Evolutionary conservation across 208 protist species (phyloP).

Genomic region (Herpetomonas tarakana): DNA sequence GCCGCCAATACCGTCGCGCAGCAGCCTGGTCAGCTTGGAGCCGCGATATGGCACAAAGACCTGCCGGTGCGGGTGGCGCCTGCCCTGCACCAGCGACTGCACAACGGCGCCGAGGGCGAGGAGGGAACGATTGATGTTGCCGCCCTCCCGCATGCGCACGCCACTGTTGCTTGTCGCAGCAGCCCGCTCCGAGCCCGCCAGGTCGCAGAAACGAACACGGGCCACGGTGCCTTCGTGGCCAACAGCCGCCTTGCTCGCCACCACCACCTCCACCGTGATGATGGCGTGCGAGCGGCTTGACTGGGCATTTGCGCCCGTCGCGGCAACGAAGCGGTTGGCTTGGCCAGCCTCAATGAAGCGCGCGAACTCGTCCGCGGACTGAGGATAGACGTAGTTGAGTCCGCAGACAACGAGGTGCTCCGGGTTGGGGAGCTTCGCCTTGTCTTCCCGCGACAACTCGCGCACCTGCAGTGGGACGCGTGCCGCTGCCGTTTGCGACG

Average conservation of each 20-base stretch:
- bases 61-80: slow-evolving; percentile 17
- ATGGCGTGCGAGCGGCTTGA: slow-evolving; percentile 90
- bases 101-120: slow-evolving; percentile 92
- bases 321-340: slow-evolving; percentile 61
- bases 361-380: slow-evolving; percentile 58
- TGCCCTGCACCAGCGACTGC: slow-evolving; percentile 70
- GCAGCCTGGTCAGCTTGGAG: slow-evolving; percentile 78
- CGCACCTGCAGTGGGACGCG: slow-evolving; percentile 51
- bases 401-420: slow-evolving; percentile 53
- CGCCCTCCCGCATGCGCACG: slow-evolving; percentile 85
- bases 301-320: slow-evolving; percentile 75
- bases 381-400: slow-evolving; percentile 57
- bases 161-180: slow-evolving; percentile 79
- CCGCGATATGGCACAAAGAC: slow-evolving; percentile 81
- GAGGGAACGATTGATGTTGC: slow-evolving; percentile 94
- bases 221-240: slow-evolving; percentile 49
- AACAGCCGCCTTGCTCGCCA: slow-evolving; percentile 15
- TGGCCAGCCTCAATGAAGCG: slow-evolving; percentile 63
- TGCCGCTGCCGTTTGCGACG: no score
- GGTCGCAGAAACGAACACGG: slow-evolving; percentile 78
- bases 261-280: slow-evolving; percentile 80
- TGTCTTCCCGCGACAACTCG: slow-evolving; percentile 11
- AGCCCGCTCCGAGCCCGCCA: slow-evolving; percentile 89
- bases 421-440: slow-evolving; percentile 8
- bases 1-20: slow-evolving; percentile 70